Evolutionary conservation across 225 moss, liverwort and hornwort genomes (phyloP), one percentile per base, ranked within the genome.

Genomic region (Bryoerythrophyllum caledonicum): DNA sequence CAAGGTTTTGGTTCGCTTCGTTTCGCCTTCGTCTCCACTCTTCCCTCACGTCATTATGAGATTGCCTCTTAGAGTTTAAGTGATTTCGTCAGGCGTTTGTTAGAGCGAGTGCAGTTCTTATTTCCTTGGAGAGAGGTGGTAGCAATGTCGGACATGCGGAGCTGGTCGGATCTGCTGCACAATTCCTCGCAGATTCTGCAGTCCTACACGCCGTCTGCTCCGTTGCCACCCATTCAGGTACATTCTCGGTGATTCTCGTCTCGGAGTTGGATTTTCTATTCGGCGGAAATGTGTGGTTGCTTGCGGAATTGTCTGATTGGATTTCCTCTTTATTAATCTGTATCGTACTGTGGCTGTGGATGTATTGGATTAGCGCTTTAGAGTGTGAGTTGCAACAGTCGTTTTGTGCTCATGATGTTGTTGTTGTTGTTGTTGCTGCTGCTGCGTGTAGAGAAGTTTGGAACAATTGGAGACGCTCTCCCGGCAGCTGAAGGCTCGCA

Each of bases 121-220:
- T n/a, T n/a, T n/a, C n/a, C 32, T 63, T 64, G 25, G 69, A 19
- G 30, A 34, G 75, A 15, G 72, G 48, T 38, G 49, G 67, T 44
- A 7, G 59, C 73, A 73, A 94, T 94, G 92, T 85, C 89, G 40
- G 92, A 94, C 53, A 94, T 94, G 92, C 73, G 89, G 79, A 94
- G 92, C 83, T 94, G 90, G 92, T 89, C 85, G 60, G 94, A 94
- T 72, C 76, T 94, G 61, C 70, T 94, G 62, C 90, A 92, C 56
- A 88, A 90, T 74, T 94, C 94, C 20, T 89, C 92, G 40, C 94
- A 94, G 83, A 85, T 94, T 17, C 80, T 94, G 70, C 90, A 92
- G 73, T 85, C 90, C 4, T 89, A 90, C 30, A 90, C 89, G 19
- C 85, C 92, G 38, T 90, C 90, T 27, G 86, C 94, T 40, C 92